These are phyloP conservation scores for Coemansia sp. DNA, from an alignment of 192 early-diverging fungal genomes.

Conservation along the genomic window DNA sequence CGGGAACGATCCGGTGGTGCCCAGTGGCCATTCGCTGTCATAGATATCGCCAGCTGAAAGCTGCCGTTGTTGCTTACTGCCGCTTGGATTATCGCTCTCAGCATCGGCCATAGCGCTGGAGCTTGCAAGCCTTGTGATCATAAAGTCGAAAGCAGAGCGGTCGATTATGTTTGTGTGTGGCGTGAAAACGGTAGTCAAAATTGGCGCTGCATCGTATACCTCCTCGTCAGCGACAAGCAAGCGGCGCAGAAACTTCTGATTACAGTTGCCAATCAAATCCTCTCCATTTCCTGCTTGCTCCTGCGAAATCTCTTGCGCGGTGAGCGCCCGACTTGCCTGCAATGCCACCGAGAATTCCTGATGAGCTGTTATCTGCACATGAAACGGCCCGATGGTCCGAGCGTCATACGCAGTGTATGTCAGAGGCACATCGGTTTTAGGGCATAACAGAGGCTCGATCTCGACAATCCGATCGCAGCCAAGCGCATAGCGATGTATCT, in stretches of 20 bases:
- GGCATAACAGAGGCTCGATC: conserved; percentile 44
- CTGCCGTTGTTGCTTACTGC: not conserved
- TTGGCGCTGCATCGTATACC: conserved; percentile 49
- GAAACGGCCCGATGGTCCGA: conserved; percentile 44
- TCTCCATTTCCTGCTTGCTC: not conserved
- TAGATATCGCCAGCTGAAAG: conserved; percentile 40
- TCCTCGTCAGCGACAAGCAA: conserved; percentile 53
- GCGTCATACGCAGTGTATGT: conserved; percentile 50
- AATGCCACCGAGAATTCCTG: conserved; percentile 54
- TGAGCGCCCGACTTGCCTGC: conserved; percentile 35
- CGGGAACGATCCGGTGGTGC: conserved; percentile 17
- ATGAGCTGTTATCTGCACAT: conserved; percentile 51
- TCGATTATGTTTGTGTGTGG: conserved; percentile 27
- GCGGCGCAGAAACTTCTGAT: not conserved
- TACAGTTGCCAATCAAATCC: not conserved
- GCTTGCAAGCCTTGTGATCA: conserved; percentile 20
- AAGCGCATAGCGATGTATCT: conserved; percentile 50
- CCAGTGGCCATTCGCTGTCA: conserved; percentile 41
- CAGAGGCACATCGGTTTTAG: conserved; percentile 31
- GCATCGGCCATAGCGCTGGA: not conserved
- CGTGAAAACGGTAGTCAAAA: conserved; percentile 45
- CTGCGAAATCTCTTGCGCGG: conserved; percentile 2
- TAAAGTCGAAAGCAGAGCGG: conserved; percentile 44
- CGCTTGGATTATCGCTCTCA: not conserved
- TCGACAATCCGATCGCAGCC: conserved; percentile 46